These are phyloP conservation scores for Ceratocystis papillata DNA, from an alignment of 2,329 filamentous ascomycete genomes.

Conservation along the genomic window DNA sequence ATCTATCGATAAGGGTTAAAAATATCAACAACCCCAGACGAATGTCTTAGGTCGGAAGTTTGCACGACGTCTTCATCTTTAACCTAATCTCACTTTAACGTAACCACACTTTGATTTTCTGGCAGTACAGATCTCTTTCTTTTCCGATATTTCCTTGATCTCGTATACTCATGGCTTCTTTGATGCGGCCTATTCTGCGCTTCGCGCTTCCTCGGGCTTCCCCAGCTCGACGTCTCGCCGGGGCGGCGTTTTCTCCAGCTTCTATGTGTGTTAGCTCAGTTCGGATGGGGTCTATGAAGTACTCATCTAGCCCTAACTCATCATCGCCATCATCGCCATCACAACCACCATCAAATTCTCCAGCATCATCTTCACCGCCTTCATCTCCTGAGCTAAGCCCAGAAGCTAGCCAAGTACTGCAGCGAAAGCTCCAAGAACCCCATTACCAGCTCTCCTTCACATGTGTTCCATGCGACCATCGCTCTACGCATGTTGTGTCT, in stretches of 20 bases:
- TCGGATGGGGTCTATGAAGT: not conserved
- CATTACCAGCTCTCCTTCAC: constrained; percentile 87
- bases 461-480: constrained; percentile 69
- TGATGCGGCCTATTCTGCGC: constrained; percentile 17
- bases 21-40: not conserved
- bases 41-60: too few species aligned
- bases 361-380: constrained; percentile 14
- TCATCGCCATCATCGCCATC: not conserved
- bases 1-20: constrained; percentile 4
- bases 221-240: not conserved
- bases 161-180: constrained; percentile 17
- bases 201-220: constrained; percentile 5
- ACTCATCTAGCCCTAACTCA: not conserved
- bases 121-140: too few species aligned
- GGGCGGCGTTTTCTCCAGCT: not conserved
- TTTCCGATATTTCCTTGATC: too few species aligned
- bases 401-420: constrained; percentile 30
- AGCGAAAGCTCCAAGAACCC: constrained; percentile 39
- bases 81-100: too few species aligned
- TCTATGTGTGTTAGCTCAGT: not conserved
- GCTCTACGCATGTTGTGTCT: constrained; percentile 74
- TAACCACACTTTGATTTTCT: too few species aligned
- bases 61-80: too few species aligned
- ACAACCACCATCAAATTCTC: not conserved
- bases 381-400: constrained; percentile 7